Conservation (phyloP, 2,329 filamentous ascomycete species). For the Sphaerostilbella broomeana region DNA sequence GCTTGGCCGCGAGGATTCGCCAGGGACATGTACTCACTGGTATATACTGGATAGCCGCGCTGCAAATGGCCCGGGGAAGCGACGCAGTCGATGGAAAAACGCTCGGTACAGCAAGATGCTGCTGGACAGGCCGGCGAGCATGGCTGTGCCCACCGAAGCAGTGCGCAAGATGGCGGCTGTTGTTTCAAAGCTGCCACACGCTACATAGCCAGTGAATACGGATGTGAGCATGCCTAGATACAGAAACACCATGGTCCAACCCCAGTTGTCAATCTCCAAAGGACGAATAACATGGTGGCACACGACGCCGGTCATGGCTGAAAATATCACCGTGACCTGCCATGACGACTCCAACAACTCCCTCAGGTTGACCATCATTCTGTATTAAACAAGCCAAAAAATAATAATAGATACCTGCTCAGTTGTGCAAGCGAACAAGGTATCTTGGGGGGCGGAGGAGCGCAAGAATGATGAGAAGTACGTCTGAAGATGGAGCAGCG, state of each 20-base stretch:
- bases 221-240: not conserved
- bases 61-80: slow-evolving; percentile 23
- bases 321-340: not conserved
- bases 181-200: not conserved
- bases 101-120: slow-evolving; percentile 20
- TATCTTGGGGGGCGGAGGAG: too few species aligned
- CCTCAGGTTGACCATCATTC: too few species aligned
- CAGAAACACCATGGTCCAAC: not conserved
- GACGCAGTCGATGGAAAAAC: slow-evolving; percentile 22
- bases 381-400: too few species aligned
- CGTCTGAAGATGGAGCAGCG: too few species aligned
- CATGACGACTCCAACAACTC: not conserved
- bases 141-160: not conserved
- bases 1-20: too few species aligned
- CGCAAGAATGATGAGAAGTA: too few species aligned
- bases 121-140: slow-evolving; percentile 11
- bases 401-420: too few species aligned
- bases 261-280: slow-evolving; percentile 6
- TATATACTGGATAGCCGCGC: slow-evolving; percentile 22
- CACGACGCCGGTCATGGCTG: not conserved
- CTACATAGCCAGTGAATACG: not conserved
- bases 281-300: slow-evolving; percentile 4
- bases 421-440: too few species aligned
- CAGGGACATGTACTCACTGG: too few species aligned
- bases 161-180: not conserved